Evolutionary conservation across 345 rosid species (phyloP), one percentile per base, ranked within the genome.

Genomic region (Ailanthus altissimus): DNA sequence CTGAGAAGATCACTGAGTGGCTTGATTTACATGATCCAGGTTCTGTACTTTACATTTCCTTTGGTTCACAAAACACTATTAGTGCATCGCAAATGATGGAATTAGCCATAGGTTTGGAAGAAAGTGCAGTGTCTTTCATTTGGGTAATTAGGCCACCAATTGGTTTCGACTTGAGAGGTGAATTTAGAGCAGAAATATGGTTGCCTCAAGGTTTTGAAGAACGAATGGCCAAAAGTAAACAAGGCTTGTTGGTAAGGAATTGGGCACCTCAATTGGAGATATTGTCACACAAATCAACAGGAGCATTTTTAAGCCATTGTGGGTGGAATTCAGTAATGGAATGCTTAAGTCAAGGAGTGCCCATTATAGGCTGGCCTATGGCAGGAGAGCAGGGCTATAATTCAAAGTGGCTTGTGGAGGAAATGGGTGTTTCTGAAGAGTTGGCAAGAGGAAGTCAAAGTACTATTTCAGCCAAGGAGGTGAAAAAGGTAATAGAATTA

Each of bases 231-330:
- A 11, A 8, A 0, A 75, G 36, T 5, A 74, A 80, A 8, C 75
- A 47, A 57, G 91, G 89, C 0, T 51, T 89, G 74, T 8, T 88
- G 79, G 87, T 88, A 71, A 67, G 62, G 13, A 70, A 79, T 75
- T 89, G 89, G 90, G 93, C 85, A 47, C 86, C 91, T 1, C 91
- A 89, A 64, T 42, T 85, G 84, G 89, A 82, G 66, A 89, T 88
- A 5, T 80, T 88, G 77, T 72, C 78, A 9, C 91, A 88, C 25
- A 9, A 45, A 26, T 85, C 91, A 0, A 88, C 84, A 0, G 85
- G 89, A 32, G 86, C 82, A 14, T 88, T 89, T 72, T 26, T 88
- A 11, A 88, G 88, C 75, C 88, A 88, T 49, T 88, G 91, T 20
- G 91, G 91, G 8, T 88, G 93, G 93, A 89, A 89, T 74, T 88